phyloP scores from a whole-genome alignment of 139 green algal species.

The Raphidocelis subcapitata region DNA sequence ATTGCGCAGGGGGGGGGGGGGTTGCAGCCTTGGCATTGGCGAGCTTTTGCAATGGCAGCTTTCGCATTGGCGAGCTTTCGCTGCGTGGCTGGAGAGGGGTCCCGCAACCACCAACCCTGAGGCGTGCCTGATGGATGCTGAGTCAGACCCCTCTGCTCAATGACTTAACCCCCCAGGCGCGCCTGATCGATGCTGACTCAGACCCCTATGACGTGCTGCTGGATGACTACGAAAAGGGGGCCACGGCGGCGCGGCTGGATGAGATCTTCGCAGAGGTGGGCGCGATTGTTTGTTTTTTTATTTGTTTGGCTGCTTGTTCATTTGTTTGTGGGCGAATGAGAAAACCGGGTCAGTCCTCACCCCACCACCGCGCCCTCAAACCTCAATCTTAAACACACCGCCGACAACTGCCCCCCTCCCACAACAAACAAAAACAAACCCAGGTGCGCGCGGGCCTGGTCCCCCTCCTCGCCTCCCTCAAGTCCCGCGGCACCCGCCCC shows the following conservation, averaged over 20 bases:
- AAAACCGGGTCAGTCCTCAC: too few species aligned
- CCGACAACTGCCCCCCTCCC: too few species aligned
- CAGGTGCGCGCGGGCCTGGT: slow-evolving; percentile 71
- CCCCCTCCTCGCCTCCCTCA: slow-evolving; percentile 64
- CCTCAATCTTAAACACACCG: too few species aligned
- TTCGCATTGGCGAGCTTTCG: not conserved
- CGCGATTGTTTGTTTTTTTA: not conserved
- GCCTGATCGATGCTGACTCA: slow-evolving; percentile 36
- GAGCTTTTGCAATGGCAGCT: not conserved
- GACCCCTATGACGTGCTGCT: slow-evolving; percentile 77
- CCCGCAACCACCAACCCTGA: too few species aligned
- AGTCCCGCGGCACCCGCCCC: slow-evolving; percentile 21
- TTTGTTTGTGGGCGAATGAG: not conserved
- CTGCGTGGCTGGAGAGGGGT: too few species aligned
- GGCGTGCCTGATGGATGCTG: too few species aligned
- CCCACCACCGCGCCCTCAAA: too few species aligned
- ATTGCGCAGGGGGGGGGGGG: slow-evolving; percentile 31
- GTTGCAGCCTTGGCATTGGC: not conserved
- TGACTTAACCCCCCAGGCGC: not conserved
- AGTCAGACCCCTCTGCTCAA: not conserved
- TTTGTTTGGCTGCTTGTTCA: not conserved
- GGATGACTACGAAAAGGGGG: slow-evolving; percentile 89
- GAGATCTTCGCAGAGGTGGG: slow-evolving; percentile 76
- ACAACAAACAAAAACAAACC: too few species aligned
- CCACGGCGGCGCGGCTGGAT: slow-evolving; percentile 73